Percentiles rank a stretch among this genome's conserved stretches.
Conservation (phyloP, 164 flowering plant species). For the Annona cherimola region DNA sequence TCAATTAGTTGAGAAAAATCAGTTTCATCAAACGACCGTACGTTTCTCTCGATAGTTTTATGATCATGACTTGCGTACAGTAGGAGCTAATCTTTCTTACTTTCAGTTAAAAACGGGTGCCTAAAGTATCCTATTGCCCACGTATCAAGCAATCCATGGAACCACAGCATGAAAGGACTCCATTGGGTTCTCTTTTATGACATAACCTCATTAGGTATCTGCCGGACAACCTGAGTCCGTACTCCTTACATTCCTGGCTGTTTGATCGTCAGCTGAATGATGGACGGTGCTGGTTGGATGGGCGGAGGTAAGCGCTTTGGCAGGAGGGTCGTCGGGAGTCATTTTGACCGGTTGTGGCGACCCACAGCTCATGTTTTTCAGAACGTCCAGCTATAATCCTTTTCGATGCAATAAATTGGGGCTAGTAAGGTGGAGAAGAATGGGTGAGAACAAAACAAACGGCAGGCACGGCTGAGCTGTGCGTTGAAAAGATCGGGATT, state of each 20-base stretch:
- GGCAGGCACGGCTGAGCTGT: background rate
- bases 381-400: background rate
- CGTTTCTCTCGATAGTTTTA: too few relatives aligned
- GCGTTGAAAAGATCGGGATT: background rate
- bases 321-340: background rate
- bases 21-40: too few relatives aligned
- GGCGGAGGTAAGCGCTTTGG: background rate
- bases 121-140: background rate
- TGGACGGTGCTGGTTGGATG: background rate
- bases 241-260: background rate
- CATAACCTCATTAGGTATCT: too few relatives aligned
- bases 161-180: background rate
- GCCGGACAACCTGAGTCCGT: too few relatives aligned
- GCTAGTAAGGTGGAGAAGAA: background rate
- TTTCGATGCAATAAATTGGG: background rate
- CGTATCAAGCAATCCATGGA: background rate
- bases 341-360: background rate
- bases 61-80: background rate
- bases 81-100: background rate
- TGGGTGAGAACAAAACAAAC: background rate
- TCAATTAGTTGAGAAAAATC: too few relatives aligned
- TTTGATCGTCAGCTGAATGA: background rate
- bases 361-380: background rate
- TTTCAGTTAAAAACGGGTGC: background rate
- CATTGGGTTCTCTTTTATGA: background rate